phyloP scores from a whole-genome alignment of 1,284 basidiomycete species.

The Neotropicomus parvogracilis region DNA sequence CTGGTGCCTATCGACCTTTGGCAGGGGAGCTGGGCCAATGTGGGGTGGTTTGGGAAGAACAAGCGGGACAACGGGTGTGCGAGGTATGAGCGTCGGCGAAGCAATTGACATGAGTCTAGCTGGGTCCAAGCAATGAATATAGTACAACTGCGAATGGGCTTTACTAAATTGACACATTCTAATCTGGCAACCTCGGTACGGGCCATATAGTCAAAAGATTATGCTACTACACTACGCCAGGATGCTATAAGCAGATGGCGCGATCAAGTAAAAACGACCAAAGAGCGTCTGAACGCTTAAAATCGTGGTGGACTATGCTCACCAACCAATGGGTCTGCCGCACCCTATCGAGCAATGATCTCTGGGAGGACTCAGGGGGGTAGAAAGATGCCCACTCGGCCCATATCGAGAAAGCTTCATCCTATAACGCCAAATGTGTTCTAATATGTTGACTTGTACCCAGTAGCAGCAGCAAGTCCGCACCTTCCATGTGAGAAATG shows the following conservation, averaged over 20 bases:
- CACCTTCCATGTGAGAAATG: slow-evolving; percentile 92
- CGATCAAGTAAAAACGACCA: slow-evolving; percentile 77
- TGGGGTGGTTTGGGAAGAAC: slow-evolving; percentile 65
- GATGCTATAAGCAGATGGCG: neutral
- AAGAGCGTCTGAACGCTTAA: slow-evolving; percentile 74
- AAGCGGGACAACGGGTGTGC: slow-evolving; percentile 55
- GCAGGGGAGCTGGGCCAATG: slow-evolving; percentile 60
- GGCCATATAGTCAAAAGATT: too few relatives aligned
- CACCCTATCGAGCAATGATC: slow-evolving; percentile 70
- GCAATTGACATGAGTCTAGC: slow-evolving; percentile 55
- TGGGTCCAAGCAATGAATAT: too few relatives aligned
- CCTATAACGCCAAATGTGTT: slow-evolving; percentile 44
- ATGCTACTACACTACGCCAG: neutral
- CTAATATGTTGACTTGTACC: neutral
- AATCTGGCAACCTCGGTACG: too few relatives aligned
- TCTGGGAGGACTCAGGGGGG: slow-evolving; percentile 69
- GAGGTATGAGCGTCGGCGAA: slow-evolving; percentile 66
- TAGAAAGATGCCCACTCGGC: slow-evolving; percentile 91
- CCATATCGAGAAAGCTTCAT: slow-evolving; percentile 98
- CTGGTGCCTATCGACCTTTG: slow-evolving; percentile 45
- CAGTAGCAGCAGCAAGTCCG: slow-evolving; percentile 12
- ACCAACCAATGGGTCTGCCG: slow-evolving; percentile 84
- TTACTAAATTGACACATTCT: too few relatives aligned
- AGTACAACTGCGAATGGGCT: too few relatives aligned
- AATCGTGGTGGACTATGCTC: slow-evolving; percentile 93